Evolutionary conservation across 768 basidiomycete genomes (phyloP).

Genomic region (Mycena alexandri): DNA sequence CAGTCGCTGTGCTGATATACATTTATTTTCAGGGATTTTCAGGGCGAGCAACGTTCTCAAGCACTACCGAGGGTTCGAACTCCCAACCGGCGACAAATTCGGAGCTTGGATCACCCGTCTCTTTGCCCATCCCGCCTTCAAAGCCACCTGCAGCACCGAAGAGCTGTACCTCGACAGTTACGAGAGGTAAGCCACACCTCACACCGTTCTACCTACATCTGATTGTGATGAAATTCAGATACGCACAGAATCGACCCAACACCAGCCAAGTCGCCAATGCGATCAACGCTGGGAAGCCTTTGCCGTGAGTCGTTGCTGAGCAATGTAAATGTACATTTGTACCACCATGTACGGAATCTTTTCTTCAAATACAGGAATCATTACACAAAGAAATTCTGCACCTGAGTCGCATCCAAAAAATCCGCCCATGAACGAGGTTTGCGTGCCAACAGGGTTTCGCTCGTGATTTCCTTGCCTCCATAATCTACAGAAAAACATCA

Average conservation of each 20-base stretch:
- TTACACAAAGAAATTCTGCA: conserved; percentile 9
- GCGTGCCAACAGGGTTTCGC: conserved; percentile 2
- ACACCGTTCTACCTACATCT: background rate
- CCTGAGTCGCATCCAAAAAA: conserved; percentile 16
- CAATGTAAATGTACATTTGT: conserved; percentile 19
- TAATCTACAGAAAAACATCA: conserved; percentile 13
- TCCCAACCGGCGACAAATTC: conserved; percentile 64
- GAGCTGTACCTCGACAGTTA: conserved; percentile 79
- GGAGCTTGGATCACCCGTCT: conserved; percentile 66
- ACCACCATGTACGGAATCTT: conserved; percentile 2
- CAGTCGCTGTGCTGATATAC: conserved; percentile 6
- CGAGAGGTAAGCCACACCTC: conserved; percentile 61
- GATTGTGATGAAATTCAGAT: conserved; percentile 55
- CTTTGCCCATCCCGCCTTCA: conserved; percentile 73
- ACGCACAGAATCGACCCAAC: conserved; percentile 82
- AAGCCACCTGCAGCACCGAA: conserved; percentile 75
- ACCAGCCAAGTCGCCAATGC: conserved; percentile 83
- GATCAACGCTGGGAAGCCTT: conserved; percentile 72
- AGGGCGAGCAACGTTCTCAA: conserved; percentile 72
- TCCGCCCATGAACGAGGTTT: conserved; percentile 27
- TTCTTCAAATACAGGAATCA: background rate
- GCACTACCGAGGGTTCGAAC: conserved; percentile 75
- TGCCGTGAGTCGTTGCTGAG: conserved; percentile 61
- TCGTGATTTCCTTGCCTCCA: conserved; percentile 13
- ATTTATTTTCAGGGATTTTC: conserved; percentile 74